phyloP scores from a whole-genome alignment of 2,329 filamentous ascomycete genomes.

The Rutstroemia sp. region DNA sequence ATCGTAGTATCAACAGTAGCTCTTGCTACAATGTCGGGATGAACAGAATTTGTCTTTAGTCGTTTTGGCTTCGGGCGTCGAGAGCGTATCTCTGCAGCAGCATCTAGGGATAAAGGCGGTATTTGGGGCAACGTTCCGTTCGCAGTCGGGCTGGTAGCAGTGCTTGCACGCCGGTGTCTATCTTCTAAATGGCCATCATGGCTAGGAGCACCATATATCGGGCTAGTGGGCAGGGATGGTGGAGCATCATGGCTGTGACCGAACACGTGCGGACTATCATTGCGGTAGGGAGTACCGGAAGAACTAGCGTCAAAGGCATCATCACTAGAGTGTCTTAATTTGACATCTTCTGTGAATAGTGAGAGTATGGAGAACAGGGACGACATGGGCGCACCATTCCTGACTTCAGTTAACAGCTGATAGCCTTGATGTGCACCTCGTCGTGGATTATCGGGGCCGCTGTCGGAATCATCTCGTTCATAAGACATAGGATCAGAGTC shows the following conservation, averaged over 20 bases:
- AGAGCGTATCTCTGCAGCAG: slow-evolving; percentile 21
- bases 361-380: slow-evolving; percentile 96
- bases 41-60: slow-evolving; percentile 63
- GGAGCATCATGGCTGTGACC: slow-evolving; percentile 25
- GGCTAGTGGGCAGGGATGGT: slow-evolving; percentile 28
- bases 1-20: slow-evolving; percentile 96
- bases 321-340: slow-evolving; percentile 65
- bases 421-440: slow-evolving; percentile 72
- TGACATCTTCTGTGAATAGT: slow-evolving; percentile 91
- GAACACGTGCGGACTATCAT: slow-evolving; percentile 8
- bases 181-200: slow-evolving; percentile 45
- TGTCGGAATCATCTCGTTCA: slow-evolving; percentile 45
- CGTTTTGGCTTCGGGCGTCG: slow-evolving; percentile 34
- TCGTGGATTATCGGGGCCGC: slow-evolving; percentile 59
- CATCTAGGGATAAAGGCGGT: slow-evolving; percentile 68
- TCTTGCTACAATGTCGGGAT: slow-evolving; percentile 94
- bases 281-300: slow-evolving; percentile 19
- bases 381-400: slow-evolving; percentile 97
- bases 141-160: slow-evolving; percentile 27
- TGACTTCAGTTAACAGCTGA: slow-evolving; percentile 91
- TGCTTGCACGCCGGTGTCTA: slow-evolving; percentile 31
- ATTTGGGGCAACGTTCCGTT: slow-evolving; percentile 48
- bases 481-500: slow-evolving; percentile 34
- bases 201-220: slow-evolving; percentile 25
- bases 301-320: slow-evolving; percentile 30